Percentiles rank a stretch among this genome's conserved stretches.
These are phyloP conservation scores for Penicillium tannophilum DNA, from an alignment of 495 filamentous ascomycete species.

Conservation along the genomic window DNA sequence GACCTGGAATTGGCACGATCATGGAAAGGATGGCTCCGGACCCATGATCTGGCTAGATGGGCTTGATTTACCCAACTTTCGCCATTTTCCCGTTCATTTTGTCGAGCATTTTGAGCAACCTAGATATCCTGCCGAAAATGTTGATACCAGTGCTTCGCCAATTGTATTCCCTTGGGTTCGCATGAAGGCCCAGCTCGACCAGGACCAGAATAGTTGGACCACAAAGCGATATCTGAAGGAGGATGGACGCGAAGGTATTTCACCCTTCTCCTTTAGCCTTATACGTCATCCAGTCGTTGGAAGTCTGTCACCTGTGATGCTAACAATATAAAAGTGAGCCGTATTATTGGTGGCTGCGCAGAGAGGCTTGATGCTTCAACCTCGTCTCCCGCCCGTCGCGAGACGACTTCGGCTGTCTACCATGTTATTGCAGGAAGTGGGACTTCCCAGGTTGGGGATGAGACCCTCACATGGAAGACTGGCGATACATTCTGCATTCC, in stretches of 20 bases:
- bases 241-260: not conserved
- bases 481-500: slow-evolving; percentile 44
- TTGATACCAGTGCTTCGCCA: slow-evolving; percentile 35
- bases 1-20: slow-evolving; percentile 55
- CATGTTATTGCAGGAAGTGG: slow-evolving; percentile 40
- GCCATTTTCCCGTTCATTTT: not conserved
- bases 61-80: slow-evolving; percentile 28
- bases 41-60: slow-evolving; percentile 59
- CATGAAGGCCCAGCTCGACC: slow-evolving; percentile 39
- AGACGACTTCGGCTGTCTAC: slow-evolving; percentile 47
- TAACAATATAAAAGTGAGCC: slow-evolving; percentile 25
- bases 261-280: not conserved
- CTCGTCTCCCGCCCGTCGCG: slow-evolving; percentile 23
- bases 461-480: slow-evolving; percentile 37
- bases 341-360: slow-evolving; percentile 41
- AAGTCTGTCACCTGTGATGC: slow-evolving; percentile 19
- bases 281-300: not conserved
- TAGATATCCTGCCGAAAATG: slow-evolving; percentile 45
- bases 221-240: not conserved
- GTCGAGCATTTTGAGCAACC: slow-evolving; percentile 33
- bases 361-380: slow-evolving; percentile 24
- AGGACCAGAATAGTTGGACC: slow-evolving; percentile 25
- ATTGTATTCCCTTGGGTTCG: slow-evolving; percentile 45
- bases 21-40: slow-evolving; percentile 45
- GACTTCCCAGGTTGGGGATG: slow-evolving; percentile 32